phyloP scores from a whole-genome alignment of 202 grass and related monocot species.

The Brachypodium distachyon region DNA sequence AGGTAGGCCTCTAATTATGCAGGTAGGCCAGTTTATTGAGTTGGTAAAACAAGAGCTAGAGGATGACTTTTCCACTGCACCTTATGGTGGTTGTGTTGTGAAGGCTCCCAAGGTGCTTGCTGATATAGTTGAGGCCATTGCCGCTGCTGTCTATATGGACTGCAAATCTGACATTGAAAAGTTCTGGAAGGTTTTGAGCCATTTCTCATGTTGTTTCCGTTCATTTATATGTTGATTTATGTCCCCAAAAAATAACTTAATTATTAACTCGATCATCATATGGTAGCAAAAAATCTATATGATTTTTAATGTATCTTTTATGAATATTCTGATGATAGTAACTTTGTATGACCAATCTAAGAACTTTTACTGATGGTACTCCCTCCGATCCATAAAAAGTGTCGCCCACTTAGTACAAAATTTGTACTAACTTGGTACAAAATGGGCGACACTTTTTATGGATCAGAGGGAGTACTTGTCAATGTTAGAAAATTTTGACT shows the following conservation, averaged over 20 bases:
- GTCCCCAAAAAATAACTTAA: background rate
- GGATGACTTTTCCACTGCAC: conserved; percentile 16
- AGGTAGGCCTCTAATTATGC: conserved; percentile 4
- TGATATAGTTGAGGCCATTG: conserved; percentile 67
- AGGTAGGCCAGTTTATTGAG: conserved; percentile 65
- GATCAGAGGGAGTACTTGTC: too few species aligned
- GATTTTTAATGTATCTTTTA: too few species aligned
- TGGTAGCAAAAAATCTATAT: too few species aligned
- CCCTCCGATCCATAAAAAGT: too few species aligned
- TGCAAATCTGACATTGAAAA: conserved; percentile 65
- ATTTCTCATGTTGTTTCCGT: background rate
- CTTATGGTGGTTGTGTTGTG: conserved; percentile 44
- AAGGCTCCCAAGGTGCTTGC: conserved; percentile 81
- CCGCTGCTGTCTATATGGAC: conserved; percentile 69
- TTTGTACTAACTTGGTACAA: too few species aligned
- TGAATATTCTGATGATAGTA: too few species aligned
- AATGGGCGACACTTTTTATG: too few species aligned
- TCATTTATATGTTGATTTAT: background rate
- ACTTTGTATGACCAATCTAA: too few species aligned
- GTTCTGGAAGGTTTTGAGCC: conserved; percentile 57
- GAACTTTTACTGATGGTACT: too few species aligned
- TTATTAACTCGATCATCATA: too few species aligned
- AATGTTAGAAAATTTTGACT: too few species aligned
- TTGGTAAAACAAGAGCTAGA: conserved; percentile 43
- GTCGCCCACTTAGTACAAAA: too few species aligned